Percentiles rank a stretch among this genome's conserved stretches.
These are phyloP conservation scores for Boletellus sp. DNA, from an alignment of 1,284 basidiomycete genomes.

Conservation along the genomic window DNA sequence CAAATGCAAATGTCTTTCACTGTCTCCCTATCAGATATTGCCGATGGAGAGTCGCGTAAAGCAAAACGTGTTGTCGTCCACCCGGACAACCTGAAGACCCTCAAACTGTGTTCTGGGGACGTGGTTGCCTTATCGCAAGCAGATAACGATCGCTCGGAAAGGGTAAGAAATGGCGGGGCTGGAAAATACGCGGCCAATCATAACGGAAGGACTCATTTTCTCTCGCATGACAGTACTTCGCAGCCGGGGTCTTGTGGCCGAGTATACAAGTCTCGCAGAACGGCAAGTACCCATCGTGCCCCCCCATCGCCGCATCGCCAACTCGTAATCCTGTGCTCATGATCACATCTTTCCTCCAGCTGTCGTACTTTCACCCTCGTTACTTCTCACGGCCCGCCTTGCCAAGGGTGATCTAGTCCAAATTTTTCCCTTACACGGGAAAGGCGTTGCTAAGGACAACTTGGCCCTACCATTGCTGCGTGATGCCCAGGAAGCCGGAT, in stretches of 20 bases:
- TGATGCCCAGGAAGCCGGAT: slow-evolving; percentile 46
- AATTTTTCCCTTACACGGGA: slow-evolving; percentile 47
- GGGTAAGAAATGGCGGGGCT: slow-evolving; percentile 32
- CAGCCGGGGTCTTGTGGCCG: slow-evolving; percentile 70
- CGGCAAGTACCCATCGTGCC: slow-evolving; percentile 39
- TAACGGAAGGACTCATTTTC: slow-evolving; percentile 15
- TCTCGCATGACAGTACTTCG: slow-evolving; percentile 44
- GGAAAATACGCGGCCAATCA: slow-evolving; percentile 7
- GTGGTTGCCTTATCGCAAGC: slow-evolving; percentile 52
- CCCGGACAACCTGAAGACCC: slow-evolving; percentile 57
- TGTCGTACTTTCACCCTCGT: slow-evolving; percentile 50
- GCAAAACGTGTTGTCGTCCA: slow-evolving; percentile 65
- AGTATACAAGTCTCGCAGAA: slow-evolving; percentile 54
- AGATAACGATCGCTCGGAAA: slow-evolving; percentile 34
- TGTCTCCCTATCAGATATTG: slow-evolving; percentile 36
- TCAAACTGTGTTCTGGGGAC: slow-evolving; percentile 69
- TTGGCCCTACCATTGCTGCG: slow-evolving; percentile 48
- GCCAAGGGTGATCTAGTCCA: slow-evolving; percentile 43
- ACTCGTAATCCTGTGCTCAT: slow-evolving; percentile 13
- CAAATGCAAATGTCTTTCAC: slow-evolving; percentile 44
- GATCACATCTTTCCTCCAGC: slow-evolving; percentile 36
- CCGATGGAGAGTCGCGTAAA: slow-evolving; percentile 46
- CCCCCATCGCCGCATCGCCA: slow-evolving; percentile 16
- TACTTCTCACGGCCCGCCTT: slow-evolving; percentile 58
- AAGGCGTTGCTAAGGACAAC: slow-evolving; percentile 34